Conservation (phyloP, 139 green algal species). For the Auxenochlorella protothecoides region DNA sequence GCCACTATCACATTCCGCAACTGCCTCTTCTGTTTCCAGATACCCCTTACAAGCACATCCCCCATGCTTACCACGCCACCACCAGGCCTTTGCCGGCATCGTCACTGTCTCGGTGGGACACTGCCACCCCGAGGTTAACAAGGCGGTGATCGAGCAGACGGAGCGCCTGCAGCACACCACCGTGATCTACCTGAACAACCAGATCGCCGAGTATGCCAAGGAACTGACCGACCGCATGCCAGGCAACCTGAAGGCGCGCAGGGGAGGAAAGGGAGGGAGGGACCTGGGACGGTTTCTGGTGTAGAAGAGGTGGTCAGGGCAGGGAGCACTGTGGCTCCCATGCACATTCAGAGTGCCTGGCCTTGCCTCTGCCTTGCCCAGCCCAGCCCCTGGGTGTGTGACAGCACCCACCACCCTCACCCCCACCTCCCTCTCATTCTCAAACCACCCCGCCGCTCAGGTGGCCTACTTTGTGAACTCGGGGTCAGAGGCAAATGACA, state of each 20-base stretch:
- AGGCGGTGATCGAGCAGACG: constrained; percentile 33
- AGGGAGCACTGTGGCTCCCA: too few species aligned
- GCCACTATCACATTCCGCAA: background rate
- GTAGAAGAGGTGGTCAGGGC: too few species aligned
- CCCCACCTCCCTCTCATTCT: too few species aligned
- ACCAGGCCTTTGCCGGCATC: constrained; percentile 90
- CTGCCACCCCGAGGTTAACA: constrained; percentile 57
- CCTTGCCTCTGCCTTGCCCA: background rate
- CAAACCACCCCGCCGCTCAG: constrained; percentile 10
- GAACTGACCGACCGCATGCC: constrained; percentile 53
- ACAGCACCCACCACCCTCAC: too few species aligned
- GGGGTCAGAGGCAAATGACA: constrained; percentile 79
- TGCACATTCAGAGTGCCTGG: too few species aligned
- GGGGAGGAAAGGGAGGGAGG: background rate
- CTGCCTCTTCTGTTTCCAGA: background rate
- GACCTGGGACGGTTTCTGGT: background rate
- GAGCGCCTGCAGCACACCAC: constrained; percentile 61
- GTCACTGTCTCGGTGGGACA: constrained; percentile 92
- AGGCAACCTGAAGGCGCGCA: constrained; percentile 42
- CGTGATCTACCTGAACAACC: constrained; percentile 65
- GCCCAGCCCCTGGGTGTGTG: too few species aligned
- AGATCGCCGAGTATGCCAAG: constrained; percentile 46
- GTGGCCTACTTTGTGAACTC: constrained; percentile 67
- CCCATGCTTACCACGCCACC: background rate
- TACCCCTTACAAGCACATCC: background rate